Evolutionary conservation across 352 stramenopile species (phyloP), one percentile per base, ranked within the genome.

Genomic region (Pythium biforme): DNA sequence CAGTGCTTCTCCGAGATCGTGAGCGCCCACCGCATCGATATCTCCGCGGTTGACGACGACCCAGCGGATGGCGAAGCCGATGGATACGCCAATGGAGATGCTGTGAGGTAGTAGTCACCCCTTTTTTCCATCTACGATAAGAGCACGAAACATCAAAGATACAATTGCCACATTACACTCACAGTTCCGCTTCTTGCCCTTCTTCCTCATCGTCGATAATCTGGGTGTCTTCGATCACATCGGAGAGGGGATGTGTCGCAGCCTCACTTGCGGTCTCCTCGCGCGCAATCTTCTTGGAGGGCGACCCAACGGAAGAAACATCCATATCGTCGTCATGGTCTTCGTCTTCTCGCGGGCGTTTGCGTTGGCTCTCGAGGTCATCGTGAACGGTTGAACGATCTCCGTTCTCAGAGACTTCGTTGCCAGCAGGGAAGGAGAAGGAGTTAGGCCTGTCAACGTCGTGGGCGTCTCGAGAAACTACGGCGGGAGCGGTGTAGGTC

Each of bases 1-100:
- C 86, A 94, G 66, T 90, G 81, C 57, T 94, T 94, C 52, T 94
- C 86, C 5, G 86, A 94, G 68, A 86, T 93, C 52, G 74, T 92
- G 15, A 92, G 83, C 45, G 75, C 81, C 0, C 86, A 92, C 52
- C 76, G 83, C 29, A 92, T 92, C 39, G 76, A 92, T 52, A 74
- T 79, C 58, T 66, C 63, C 25, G 69, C 48, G 10, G 81, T 66
- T 49, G 74, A 80, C 37, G 40, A 60, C 15, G 48, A 40, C 10
- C 4, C 48, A 19, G 27, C 15, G 9, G 49, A 54, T 12, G 75
- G 73, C 5, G 27, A 68, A 23, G 7, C 9, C 23, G 14, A 10
- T 9, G 27, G 29, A 8, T 33, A 23, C 22, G 26, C n/a, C 23
- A 43, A 22, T n/a, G 55, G 31, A 41, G 66, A 75, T 19, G 58